These are phyloP conservation scores for Adansonia madagascariensis DNA, from an alignment of 441 rosid genomes.

Conservation along the genomic window DNA sequence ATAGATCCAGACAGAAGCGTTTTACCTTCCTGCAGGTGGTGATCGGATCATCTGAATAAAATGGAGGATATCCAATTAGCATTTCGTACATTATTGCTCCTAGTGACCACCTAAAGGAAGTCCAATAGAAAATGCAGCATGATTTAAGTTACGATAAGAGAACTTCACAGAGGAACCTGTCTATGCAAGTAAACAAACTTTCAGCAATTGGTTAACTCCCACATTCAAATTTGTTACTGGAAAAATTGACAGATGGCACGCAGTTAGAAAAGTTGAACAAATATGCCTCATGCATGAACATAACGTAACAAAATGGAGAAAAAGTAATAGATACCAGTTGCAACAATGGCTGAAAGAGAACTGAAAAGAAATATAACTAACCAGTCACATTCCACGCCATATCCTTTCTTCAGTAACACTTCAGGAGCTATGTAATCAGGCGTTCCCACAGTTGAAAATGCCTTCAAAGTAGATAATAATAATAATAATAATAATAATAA, in stretches of 20 bases:
- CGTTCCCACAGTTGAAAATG: slow-evolving; percentile 98
- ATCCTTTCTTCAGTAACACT: slow-evolving; percentile 95
- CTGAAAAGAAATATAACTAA: slow-evolving; percentile 43
- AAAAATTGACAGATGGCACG: neutral
- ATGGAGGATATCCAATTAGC: slow-evolving; percentile 98
- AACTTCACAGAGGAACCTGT: neutral
- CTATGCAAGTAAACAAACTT: slow-evolving; percentile 6
- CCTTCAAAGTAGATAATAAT: slow-evolving; percentile 44
- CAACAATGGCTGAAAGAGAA: slow-evolving; percentile 15
- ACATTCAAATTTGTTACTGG: neutral
- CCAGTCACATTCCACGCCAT: slow-evolving; percentile 99
- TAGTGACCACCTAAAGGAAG: slow-evolving; percentile 85
- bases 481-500: neutral
- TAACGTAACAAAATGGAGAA: neutral
- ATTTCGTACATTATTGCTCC: slow-evolving; percentile 98
- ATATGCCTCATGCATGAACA: neutral
- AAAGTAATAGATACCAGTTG: neutral
- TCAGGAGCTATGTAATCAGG: slow-evolving; percentile 99
- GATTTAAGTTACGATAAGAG: slow-evolving; percentile 3
- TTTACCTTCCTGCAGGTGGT: slow-evolving; percentile 89
- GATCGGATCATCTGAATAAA: slow-evolving; percentile 92
- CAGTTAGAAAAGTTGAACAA: slow-evolving; percentile 8
- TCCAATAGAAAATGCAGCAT: slow-evolving; percentile 19
- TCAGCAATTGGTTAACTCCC: neutral
- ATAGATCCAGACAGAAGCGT: slow-evolving; percentile 17